Evolutionary conservation across 257 asterid species (phyloP).

Genomic region (Lithospermum erythrorhizon): DNA sequence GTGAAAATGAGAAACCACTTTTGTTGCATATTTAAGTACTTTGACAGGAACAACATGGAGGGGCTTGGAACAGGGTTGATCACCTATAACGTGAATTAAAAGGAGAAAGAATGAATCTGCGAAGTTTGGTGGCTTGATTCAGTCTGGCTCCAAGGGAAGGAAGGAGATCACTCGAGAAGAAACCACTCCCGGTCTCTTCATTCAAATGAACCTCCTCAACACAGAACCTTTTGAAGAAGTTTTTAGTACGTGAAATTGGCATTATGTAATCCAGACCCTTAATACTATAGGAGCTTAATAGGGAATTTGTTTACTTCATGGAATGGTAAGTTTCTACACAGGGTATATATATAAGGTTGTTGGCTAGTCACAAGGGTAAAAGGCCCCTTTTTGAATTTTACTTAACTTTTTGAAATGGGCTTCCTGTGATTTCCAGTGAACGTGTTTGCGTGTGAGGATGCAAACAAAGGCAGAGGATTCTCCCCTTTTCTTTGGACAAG

Average conservation of each 20-base stretch:
- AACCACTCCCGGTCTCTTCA: constrained; percentile 28
- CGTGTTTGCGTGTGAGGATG: constrained; percentile 26
- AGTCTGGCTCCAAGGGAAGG: constrained; percentile 85
- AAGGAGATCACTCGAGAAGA: constrained; percentile 64
- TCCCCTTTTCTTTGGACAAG: constrained; percentile 11
- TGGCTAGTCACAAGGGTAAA: constrained; percentile 22
- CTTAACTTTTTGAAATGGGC: constrained; percentile 11
- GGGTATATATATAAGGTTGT: constrained; percentile 28
- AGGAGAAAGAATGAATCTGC: constrained; percentile 52
- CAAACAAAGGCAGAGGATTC: constrained; percentile 9
- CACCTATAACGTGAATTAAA: constrained; percentile 62
- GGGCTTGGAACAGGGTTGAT: background rate
- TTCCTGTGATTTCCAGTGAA: constrained; percentile 25
- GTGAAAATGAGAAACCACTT: constrained; percentile 1
- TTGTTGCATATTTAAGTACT: constrained; percentile 1
- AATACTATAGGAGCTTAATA: background rate
- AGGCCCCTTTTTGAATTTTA: constrained; percentile 3
- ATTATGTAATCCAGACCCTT: constrained; percentile 16
- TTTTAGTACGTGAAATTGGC: constrained; percentile 37
- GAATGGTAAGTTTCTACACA: constrained; percentile 9
- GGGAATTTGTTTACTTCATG: constrained; percentile 4
- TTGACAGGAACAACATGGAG: background rate
- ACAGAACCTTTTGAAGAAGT: constrained; percentile 55
- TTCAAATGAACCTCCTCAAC: constrained; percentile 40
- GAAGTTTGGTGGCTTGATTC: constrained; percentile 50